phyloP scores from a whole-genome alignment of 352 stramenopile species.

The Globisporangium okanoganense region DNA sequence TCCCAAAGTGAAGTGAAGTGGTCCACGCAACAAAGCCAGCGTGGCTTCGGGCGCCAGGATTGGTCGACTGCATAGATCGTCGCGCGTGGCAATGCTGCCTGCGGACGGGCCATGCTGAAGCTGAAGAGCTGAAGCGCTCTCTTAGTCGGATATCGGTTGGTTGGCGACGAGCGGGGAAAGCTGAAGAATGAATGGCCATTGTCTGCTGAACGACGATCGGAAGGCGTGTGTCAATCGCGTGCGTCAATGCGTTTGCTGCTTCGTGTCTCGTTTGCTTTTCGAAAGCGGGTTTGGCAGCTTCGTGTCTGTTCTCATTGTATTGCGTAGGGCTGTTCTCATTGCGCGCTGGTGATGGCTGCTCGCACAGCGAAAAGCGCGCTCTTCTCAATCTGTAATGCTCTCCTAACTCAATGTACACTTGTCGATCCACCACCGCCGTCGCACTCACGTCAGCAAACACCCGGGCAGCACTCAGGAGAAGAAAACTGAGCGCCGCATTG shows the following conservation, averaged over 20 bases:
- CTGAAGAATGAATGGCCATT: constrained; percentile 3
- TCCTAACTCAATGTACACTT: too few species aligned
- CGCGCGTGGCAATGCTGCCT: constrained; percentile 5
- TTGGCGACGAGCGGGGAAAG: not conserved
- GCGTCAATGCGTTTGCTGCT: constrained; percentile 5
- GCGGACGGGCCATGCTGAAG: not conserved
- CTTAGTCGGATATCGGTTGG: not conserved
- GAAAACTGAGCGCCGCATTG: too few species aligned
- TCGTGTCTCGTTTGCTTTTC: not conserved
- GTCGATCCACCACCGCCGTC: too few species aligned
- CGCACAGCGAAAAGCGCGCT: too few species aligned
- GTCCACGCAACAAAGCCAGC: not conserved
- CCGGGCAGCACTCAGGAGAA: too few species aligned
- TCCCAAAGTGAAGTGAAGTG: constrained; percentile 1
- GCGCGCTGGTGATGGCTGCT: too few species aligned
- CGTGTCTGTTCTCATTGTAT: not conserved
- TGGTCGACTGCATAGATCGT: constrained; percentile 1
- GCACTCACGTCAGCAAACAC: too few species aligned
- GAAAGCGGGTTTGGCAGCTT: constrained; percentile 3
- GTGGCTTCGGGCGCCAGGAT: constrained; percentile 2
- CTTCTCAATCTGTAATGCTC: too few species aligned
- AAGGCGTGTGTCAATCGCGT: not conserved
- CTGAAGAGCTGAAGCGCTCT: too few species aligned
- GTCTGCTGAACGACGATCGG: too few species aligned
- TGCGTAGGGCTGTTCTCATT: too few species aligned